A percentile compares a stretch with the other conserved stretches of the same genome.
Conservation (phyloP, 2,329 filamentous ascomycete species). For the Fusarium agapanthi region DNA sequence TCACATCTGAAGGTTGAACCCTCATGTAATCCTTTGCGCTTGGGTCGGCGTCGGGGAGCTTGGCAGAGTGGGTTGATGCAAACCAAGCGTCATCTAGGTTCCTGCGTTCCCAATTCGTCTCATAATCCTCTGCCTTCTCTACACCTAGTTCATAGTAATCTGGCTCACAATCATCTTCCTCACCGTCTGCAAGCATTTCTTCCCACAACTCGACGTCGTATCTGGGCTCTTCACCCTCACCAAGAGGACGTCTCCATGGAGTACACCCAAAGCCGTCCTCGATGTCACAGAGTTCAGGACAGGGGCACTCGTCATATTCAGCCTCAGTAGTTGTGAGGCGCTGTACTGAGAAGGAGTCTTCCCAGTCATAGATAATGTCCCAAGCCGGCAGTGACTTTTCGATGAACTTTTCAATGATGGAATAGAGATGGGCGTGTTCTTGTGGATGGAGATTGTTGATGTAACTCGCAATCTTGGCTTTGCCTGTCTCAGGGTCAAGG, state of each 20-base stretch:
- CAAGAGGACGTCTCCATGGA: neutral
- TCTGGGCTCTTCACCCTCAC: neutral
- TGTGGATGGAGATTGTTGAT: slow-evolving; percentile 13
- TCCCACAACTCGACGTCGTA: neutral
- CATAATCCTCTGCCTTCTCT: neutral
- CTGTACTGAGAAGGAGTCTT: neutral
- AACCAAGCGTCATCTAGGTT: neutral
- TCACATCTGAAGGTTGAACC: neutral
- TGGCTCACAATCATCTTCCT: neutral
- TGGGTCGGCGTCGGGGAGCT: neutral
- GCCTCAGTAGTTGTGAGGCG: neutral
- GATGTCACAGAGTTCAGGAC: neutral
- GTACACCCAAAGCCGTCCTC: neutral
- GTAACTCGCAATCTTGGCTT: neutral
- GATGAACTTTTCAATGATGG: neutral
- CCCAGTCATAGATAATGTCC: neutral
- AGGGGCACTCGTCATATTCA: neutral
- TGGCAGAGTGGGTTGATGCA: neutral
- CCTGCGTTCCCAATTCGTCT: neutral
- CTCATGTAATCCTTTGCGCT: neutral
- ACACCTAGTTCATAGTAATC: neutral
- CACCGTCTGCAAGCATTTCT: neutral
- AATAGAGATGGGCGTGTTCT: neutral
- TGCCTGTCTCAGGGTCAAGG: neutral
- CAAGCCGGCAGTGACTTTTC: neutral